These are phyloP conservation scores for Chrysosporium queenslandicum DNA, from an alignment of 2,329 filamentous ascomycete genomes.

Conservation along the genomic window DNA sequence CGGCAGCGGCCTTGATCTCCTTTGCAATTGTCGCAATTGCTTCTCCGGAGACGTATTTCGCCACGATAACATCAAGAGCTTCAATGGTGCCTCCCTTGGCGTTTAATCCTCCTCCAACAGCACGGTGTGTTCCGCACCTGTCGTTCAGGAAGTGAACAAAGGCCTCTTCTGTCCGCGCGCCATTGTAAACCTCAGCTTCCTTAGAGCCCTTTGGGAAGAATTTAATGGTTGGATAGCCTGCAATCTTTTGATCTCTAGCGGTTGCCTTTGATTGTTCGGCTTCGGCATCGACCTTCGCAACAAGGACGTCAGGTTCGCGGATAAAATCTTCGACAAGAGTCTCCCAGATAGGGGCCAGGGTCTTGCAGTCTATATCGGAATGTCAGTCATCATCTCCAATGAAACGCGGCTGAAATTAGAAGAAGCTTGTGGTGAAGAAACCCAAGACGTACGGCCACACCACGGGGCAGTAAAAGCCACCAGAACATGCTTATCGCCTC, in stretches of 20 bases:
- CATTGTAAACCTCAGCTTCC: conserved; percentile 59
- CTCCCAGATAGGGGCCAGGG: conserved; percentile 82
- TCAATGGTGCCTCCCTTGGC: conserved; percentile 71
- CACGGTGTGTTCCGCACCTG: conserved; percentile 78
- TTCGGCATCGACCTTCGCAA: conserved; percentile 95
- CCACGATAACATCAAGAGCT: conserved; percentile 63
- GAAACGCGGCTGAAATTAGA: not conserved
- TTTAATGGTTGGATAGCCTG: conserved; percentile 92
- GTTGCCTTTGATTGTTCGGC: conserved; percentile 71
- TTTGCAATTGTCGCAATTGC: conserved; percentile 56
- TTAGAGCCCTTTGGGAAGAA: conserved; percentile 84
- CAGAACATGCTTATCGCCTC: conserved; percentile 76
- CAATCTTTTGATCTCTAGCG: conserved; percentile 64
- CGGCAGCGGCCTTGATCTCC: conserved; percentile 63
- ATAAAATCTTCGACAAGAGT: conserved; percentile 70
- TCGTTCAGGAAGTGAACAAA: conserved; percentile 76
- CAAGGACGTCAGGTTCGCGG: conserved; percentile 64
- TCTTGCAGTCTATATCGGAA: conserved; percentile 74
- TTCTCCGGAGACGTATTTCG: conserved; percentile 51
- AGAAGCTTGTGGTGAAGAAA: not conserved
- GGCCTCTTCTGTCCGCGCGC: conserved; percentile 64
- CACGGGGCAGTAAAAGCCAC: conserved; percentile 97
- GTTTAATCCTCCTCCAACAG: conserved; percentile 69
- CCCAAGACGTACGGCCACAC: conserved; percentile 76
- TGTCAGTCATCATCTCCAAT: not conserved